Base-by-base conservation (phyloP, 345 rosid species). In the Mallotus nudiflorus region DNA sequence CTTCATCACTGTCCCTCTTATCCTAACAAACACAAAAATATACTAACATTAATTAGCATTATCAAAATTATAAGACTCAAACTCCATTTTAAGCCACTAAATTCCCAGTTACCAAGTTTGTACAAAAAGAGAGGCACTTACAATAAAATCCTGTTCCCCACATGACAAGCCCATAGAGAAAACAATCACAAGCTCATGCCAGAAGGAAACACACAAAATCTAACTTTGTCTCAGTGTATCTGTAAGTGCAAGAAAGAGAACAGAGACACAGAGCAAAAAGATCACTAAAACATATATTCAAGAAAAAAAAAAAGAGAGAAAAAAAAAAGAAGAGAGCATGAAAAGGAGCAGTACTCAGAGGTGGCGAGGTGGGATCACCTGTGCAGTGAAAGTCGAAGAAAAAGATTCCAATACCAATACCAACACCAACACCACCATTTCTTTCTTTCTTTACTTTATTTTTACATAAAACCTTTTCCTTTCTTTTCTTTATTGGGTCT, bases 301-400 rank as follows among this genome's bases (percentile, higher is more conserved):
- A 68, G 37, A 27, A 74, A 67, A 22, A 24, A 45, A n/a, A 22
- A 56, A 72, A n/a, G n/a, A n/a, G n/a, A n/a, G n/a, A n/a, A 27
- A 74, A 67, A 22, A 24, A 45, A n/a, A 22, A 56, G 70, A 63
- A 50, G 74, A 60, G 45, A 67, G 81, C 81, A 77, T 83, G 69
- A 81, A 83, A 81, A 81, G 82, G 76, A 56, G 67, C 5, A 77
- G 67, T 20, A 63, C n/a, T 57, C 49, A 72, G 70, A 53, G 74
- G 68, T 19, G 72, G 74, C 80, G 20, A 15, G 51, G 81, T 83
- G 86, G 86, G 86, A 70, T 80, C 84, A 14, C 22, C 48, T 76
- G 49, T 44, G 68, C 80, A 71, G 85, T 66, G 65, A 84, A 81
- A 84, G 76, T 57, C 7, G 72, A 69, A 11, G 46, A 42, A 42